A percentile compares a stretch with the other conserved stretches of the same genome.
Conservation (phyloP, 2,329 filamentous ascomycete species). For the Periconia sp. region DNA sequence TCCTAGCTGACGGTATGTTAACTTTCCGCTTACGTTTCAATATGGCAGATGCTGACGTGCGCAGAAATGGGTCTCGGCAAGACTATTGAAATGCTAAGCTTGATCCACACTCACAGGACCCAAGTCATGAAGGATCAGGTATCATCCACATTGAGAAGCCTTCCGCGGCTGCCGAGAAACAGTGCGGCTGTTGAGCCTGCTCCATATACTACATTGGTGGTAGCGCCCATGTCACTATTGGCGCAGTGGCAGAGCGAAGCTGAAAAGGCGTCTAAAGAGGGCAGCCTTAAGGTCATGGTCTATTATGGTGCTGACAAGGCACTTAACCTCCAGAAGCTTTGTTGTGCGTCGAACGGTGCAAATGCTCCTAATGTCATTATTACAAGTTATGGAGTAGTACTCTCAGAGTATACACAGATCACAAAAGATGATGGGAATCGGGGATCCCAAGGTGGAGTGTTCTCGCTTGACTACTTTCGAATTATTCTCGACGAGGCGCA, state of each 20-base stretch:
- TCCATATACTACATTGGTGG: constrained; percentile 87
- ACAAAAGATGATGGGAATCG: constrained; percentile 69
- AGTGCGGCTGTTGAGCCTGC: constrained; percentile 68
- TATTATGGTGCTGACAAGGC: constrained; percentile 92
- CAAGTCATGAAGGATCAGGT: constrained; percentile 49
- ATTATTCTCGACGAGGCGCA: constrained; percentile 96
- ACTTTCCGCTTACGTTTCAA: not conserved
- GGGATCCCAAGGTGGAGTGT: constrained; percentile 71
- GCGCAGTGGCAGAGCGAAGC: constrained; percentile 97
- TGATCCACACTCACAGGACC: constrained; percentile 83
- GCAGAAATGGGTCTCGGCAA: constrained; percentile 94
- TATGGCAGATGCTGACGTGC: constrained; percentile 16
- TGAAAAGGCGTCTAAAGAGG: constrained; percentile 83
- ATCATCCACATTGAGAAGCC: constrained; percentile 59
- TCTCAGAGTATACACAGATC: constrained; percentile 87
- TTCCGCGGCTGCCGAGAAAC: constrained; percentile 67
- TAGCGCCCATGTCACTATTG: constrained; percentile 97
- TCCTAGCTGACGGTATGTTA: constrained; percentile 74
- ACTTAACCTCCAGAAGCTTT: constrained; percentile 77
- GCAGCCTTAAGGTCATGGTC: constrained; percentile 81
- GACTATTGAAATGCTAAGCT: constrained; percentile 96
- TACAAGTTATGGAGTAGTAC: constrained; percentile 89
- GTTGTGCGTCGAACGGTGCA: constrained; percentile 73
- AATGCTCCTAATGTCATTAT: constrained; percentile 89
- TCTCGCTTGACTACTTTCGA: constrained; percentile 92